Base-by-base conservation (phyloP, 768 basidiomycete species). In the Dendrothele bispora region DNA sequence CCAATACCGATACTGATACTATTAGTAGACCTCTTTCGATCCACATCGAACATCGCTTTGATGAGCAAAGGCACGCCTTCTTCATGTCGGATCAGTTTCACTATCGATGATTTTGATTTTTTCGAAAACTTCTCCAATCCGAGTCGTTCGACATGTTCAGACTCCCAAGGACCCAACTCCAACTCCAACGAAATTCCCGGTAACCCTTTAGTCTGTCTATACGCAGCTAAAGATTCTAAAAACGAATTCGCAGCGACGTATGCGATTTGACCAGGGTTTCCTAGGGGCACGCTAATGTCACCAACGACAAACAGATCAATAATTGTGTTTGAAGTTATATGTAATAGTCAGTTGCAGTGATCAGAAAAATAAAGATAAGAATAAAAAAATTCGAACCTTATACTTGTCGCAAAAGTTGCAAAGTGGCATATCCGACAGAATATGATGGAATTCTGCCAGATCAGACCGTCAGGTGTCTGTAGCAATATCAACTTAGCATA, bases 111-210 rank as follows among this genome's bases (percentile, higher is more conserved):
- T n/a, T n/a, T n/a, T n/a, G n/a, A n/a, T n/a, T n/a, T n/a, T n/a
- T n/a, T n/a, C n/a, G n/a, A n/a, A n/a, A n/a, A n/a, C n/a, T 10
- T 32, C n/a, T 32, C 30, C 30, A 32, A 17, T 10, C 30, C n/a
- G 11, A 32, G 30, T 10, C 30, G 11, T 32, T 14, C 38, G 10
- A 20, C 20, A 10, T 11, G 20, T 14, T 39, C 11, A 29, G 65
- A 66, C 34, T 65, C 64, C 63, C 59, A 61, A 7, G 66, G 56
- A n/a, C 63, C n/a, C n/a, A n/a, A n/a, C n/a, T n/a, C 63, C 4
- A 65, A 53, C 39, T 67, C 62, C 4, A 65, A 48, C 3, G 61
- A 64, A 3, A 59, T 49, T 20, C 58, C 64, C 24, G 64, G 62
- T 29, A 64, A 45, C 7, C 63, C 63, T 2, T 49, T 51, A 40